Conservation (phyloP, 2,329 filamentous ascomycete genomes). For the Colletotrichum limetticola region DNA sequence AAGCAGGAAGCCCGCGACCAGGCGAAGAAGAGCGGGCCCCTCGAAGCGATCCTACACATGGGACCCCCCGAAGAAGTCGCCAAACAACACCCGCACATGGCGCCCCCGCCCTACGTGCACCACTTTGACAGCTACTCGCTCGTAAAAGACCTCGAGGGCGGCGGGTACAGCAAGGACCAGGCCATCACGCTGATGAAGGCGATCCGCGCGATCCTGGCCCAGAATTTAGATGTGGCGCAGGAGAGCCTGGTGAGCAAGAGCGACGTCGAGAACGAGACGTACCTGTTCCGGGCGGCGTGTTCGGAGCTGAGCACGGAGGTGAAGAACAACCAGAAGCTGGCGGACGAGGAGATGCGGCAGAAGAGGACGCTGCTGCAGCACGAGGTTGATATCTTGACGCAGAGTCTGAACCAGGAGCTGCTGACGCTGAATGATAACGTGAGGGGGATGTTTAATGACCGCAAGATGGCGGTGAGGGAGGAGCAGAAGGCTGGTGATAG, state of each 20-base stretch:
- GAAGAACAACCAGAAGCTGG: slow-evolving; percentile 77
- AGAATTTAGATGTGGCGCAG: slow-evolving; percentile 85
- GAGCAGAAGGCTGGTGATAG: slow-evolving; percentile 89
- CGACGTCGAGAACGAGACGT: slow-evolving; percentile 88
- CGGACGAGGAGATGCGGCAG: slow-evolving; percentile 84
- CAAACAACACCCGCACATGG: slow-evolving; percentile 72
- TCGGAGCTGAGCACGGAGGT: slow-evolving; percentile 92
- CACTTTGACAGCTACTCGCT: slow-evolving; percentile 96
- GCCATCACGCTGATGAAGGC: slow-evolving; percentile 93
- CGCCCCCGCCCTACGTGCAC: slow-evolving; percentile 85
- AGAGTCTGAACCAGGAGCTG: slow-evolving; percentile 86
- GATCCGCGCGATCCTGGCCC: slow-evolving; percentile 78
- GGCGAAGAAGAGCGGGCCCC: slow-evolving; percentile 57
- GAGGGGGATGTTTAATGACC: slow-evolving; percentile 96
- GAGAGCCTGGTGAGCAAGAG: slow-evolving; percentile 86
- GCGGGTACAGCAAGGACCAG: slow-evolving; percentile 79
- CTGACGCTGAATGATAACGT: slow-evolving; percentile 86
- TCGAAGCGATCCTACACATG: slow-evolving; percentile 63
- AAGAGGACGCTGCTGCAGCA: slow-evolving; percentile 90
- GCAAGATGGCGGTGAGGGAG: slow-evolving; percentile 90
- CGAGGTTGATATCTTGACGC: slow-evolving; percentile 91
- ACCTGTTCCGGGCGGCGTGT: slow-evolving; percentile 93
- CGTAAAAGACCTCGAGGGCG: slow-evolving; percentile 79
- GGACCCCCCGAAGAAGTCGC: slow-evolving; percentile 51
- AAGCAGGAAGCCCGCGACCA: slow-evolving; percentile 46